phyloP scores from a whole-genome alignment of 2,329 filamentous ascomycete species.

The Mycogone perniciosa region DNA sequence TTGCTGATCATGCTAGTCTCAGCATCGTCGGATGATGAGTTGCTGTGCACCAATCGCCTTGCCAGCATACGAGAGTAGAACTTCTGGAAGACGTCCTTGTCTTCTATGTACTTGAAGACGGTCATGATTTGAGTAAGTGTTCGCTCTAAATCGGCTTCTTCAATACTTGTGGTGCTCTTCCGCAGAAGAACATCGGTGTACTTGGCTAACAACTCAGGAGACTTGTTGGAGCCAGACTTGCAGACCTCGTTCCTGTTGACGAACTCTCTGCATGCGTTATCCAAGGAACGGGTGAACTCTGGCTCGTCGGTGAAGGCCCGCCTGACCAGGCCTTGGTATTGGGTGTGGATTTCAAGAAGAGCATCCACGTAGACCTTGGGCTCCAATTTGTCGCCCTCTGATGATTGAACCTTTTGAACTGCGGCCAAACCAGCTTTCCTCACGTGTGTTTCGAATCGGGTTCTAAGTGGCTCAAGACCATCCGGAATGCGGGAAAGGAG shows the following conservation, averaged over 20 bases:
- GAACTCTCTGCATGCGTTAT: slow-evolving; percentile 96
- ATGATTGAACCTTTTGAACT: slow-evolving; percentile 81
- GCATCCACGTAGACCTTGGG: slow-evolving; percentile 97
- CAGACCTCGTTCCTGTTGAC: slow-evolving; percentile 97
- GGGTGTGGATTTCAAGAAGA: slow-evolving; percentile 85
- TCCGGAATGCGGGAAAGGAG: slow-evolving; percentile 84
- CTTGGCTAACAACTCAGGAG: slow-evolving; percentile 88
- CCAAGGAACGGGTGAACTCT: slow-evolving; percentile 90
- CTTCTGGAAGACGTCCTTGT: slow-evolving; percentile 99
- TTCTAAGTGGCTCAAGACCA: slow-evolving; percentile 80
- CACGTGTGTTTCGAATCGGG: slow-evolving; percentile 87
- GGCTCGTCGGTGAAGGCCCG: slow-evolving; percentile 91
- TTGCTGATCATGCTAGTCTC: slow-evolving; percentile 99
- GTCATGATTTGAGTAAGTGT: slow-evolving; percentile 94
- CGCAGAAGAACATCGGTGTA: slow-evolving; percentile 90
- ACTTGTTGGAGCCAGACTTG: slow-evolving; percentile 87
- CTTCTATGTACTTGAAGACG: slow-evolving; percentile 99
- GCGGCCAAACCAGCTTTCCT: slow-evolving; percentile 81
- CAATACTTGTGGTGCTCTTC: slow-evolving; percentile 86
- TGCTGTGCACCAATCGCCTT: slow-evolving; percentile 88
- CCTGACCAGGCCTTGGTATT: slow-evolving; percentile 88
- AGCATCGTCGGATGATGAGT: slow-evolving; percentile 91
- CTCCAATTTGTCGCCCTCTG: slow-evolving; percentile 83
- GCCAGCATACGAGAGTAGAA: slow-evolving; percentile 98
- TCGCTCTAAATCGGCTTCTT: slow-evolving; percentile 88